Conservation (phyloP, 768 basidiomycete genomes). For the Rhodotorula babjevae region DNA sequence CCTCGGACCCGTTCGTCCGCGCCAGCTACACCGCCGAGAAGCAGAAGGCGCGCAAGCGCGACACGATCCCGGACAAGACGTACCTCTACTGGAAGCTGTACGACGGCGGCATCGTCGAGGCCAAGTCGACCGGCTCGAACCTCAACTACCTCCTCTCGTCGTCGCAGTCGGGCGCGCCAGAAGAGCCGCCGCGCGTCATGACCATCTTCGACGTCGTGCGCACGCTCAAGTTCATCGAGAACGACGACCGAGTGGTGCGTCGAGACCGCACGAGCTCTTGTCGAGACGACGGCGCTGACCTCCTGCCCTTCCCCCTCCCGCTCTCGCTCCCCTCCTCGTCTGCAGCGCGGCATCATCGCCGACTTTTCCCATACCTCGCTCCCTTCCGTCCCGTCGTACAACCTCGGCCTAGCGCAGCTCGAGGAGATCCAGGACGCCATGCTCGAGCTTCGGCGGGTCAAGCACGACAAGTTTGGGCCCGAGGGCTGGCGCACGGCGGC, state of each 20-base stretch:
- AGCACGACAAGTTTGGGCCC: conserved; percentile 34
- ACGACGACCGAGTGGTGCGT: conserved; percentile 40
- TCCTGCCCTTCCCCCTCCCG: too few species aligned
- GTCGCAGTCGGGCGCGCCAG: conserved; percentile 23
- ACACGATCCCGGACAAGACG: conserved; percentile 31
- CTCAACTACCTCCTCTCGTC: conserved; percentile 40
- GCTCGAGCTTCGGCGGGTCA: conserved; percentile 36
- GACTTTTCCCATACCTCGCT: conserved; percentile 41
- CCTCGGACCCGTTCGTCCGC: background rate
- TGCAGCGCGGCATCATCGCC: conserved; percentile 42
- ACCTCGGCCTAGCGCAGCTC: conserved; percentile 42
- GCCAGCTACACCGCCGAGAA: conserved; percentile 8
- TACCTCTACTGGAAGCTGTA: conserved; percentile 44
- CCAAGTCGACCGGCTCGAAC: conserved; percentile 30
- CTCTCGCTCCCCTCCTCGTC: background rate
- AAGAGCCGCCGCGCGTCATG: conserved; percentile 42
- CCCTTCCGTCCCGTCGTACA: conserved; percentile 34
- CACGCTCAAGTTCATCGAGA: conserved; percentile 39
- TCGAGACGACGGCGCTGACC: too few species aligned
- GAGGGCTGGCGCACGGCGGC: conserved; percentile 39
- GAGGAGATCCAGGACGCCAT: conserved; percentile 43
- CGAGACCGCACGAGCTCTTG: too few species aligned
- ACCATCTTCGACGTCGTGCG: conserved; percentile 42
- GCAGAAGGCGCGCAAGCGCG: conserved; percentile 28
- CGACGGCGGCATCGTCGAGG: conserved; percentile 42